A percentile compares a stretch with the other conserved stretches of the same genome.
Evolutionary conservation across 2,329 filamentous ascomycete genomes (phyloP).

Genomic region (Beauveria medogensis): DNA sequence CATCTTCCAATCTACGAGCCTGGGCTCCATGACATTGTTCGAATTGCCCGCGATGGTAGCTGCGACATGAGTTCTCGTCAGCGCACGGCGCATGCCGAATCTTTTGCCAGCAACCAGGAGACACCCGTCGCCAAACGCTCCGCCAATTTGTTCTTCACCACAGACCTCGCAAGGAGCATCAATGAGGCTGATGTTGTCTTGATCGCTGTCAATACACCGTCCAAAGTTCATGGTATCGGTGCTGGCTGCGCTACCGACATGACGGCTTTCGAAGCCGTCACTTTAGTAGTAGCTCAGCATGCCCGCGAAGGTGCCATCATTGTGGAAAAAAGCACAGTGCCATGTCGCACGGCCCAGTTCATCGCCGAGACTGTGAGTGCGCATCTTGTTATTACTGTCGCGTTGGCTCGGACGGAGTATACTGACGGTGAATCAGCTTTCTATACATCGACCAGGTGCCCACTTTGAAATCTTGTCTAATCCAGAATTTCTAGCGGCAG

Average conservation of each 20-base stretch:
- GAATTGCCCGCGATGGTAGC: constrained; percentile 52
- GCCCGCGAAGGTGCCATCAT: constrained; percentile 63
- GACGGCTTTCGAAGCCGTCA: constrained; percentile 62
- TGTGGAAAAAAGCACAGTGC: constrained; percentile 76
- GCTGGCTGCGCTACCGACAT: constrained; percentile 66
- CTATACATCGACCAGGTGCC: constrained; percentile 52
- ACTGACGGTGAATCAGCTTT: constrained; percentile 31
- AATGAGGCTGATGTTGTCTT: constrained; percentile 64
- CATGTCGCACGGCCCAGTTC: constrained; percentile 63
- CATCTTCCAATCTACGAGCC: constrained; percentile 74
- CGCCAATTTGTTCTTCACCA: constrained; percentile 68
- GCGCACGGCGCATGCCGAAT: constrained; percentile 24
- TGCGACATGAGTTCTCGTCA: constrained; percentile 33
- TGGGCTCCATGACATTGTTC: constrained; percentile 59
- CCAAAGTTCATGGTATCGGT: constrained; percentile 62
- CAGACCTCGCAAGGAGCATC: constrained; percentile 54
- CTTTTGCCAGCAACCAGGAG: constrained; percentile 21
- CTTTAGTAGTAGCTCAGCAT: constrained; percentile 56
- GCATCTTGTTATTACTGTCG: not conserved
- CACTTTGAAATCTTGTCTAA: constrained; percentile 73
- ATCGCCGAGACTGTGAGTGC: constrained; percentile 56
- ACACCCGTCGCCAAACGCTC: constrained; percentile 35
- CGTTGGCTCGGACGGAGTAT: no score
- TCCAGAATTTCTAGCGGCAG: constrained; percentile 73
- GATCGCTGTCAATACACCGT: constrained; percentile 72